phyloP scores from a whole-genome alignment of 352 stramenopile genomes.

The Globisporangium splendens region DNA sequence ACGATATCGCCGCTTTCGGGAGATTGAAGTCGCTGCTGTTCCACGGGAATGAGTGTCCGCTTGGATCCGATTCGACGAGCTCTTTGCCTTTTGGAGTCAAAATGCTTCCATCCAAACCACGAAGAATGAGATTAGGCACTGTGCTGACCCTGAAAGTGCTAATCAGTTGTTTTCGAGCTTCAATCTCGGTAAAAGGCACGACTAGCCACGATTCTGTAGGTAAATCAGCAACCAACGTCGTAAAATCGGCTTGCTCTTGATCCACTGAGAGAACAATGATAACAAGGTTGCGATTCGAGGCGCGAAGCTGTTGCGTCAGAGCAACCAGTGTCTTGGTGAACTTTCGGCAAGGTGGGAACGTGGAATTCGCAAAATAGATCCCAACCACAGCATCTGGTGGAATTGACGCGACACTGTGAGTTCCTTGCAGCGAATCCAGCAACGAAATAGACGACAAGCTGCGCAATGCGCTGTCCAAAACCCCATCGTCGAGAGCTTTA shows the following conservation, averaged over 20 bases:
- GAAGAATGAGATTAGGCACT: conserved; percentile 63
- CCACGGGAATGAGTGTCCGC: conserved; percentile 67
- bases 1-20: conserved; percentile 39
- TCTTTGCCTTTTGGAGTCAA: conserved; percentile 72
- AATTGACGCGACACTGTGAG: conserved; percentile 47
- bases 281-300: conserved; percentile 45
- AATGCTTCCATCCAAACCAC: conserved; percentile 44
- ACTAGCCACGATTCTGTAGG: conserved; percentile 59
- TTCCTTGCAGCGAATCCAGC: conserved; percentile 74
- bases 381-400: conserved; percentile 55
- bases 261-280: conserved; percentile 81
- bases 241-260: conserved; percentile 54
- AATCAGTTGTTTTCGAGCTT: conserved; percentile 66
- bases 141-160: conserved; percentile 56
- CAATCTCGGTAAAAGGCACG: conserved; percentile 70
- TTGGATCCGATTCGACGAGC: conserved; percentile 59
- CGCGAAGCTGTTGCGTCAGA: conserved; percentile 43
- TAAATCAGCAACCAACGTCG: conserved; percentile 44
- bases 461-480: conserved; percentile 54
- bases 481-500: conserved; percentile 39
- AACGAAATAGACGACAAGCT: conserved; percentile 59
- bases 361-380: conserved; percentile 68
- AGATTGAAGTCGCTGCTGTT: conserved; percentile 44
- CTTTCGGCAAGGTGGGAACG: conserved; percentile 39
- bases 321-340: conserved; percentile 49